Base-by-base conservation (phyloP, 495 filamentous ascomycete species). In the Aeminium ludgeri region DNA sequence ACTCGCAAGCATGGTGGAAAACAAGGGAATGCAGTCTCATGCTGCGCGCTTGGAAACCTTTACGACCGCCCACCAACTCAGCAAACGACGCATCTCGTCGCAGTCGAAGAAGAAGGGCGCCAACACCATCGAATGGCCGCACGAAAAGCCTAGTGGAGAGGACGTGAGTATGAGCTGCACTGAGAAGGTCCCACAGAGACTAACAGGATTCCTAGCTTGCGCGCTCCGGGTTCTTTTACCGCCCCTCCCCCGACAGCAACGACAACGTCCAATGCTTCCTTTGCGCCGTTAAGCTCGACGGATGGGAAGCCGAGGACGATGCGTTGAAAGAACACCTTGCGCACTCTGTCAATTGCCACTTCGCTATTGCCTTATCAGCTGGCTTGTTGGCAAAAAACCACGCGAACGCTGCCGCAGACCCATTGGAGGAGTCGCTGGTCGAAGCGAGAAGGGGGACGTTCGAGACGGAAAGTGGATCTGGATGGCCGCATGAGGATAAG, bases 241-340 rank as follows among this genome's bases (percentile, higher is more conserved):
- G 78, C 36, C 89, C 87, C 5, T 69, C 71, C 20, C 65, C 72
- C 19, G 65, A 67, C 12, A 78, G 70, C 47, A 77, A 77, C 7
- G 89, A 97, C 56, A 97, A 93, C 62, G 83, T 82, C 35, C 73
- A 70, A 45, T 97, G 89, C 55, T 93, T 89, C 61, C 63, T 82
- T 13, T 97, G 89, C 64, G 54, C 72, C 19, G 74, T 78, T 55
- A 67, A 73, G 38, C 64, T 96, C 16, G 82, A 83, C 55, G 86
- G 85, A 32, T 97, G 89, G 89, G 85, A 94, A 51, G 65, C 76
- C 27, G 69, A 72, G 5, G 89, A 97, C 50, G 68, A 81, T 43
- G 80, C 89, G 0, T 55, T 84, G 2, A 67, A 67, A 10, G 89
- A 96, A 54, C 89, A 97, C 61, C 54, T 93, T 36, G 80, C 79